A percentile compares a stretch with the other conserved stretches of the same genome.
Conservation (phyloP, 768 basidiomycete genomes). For the Tulasnella sp. region DNA sequence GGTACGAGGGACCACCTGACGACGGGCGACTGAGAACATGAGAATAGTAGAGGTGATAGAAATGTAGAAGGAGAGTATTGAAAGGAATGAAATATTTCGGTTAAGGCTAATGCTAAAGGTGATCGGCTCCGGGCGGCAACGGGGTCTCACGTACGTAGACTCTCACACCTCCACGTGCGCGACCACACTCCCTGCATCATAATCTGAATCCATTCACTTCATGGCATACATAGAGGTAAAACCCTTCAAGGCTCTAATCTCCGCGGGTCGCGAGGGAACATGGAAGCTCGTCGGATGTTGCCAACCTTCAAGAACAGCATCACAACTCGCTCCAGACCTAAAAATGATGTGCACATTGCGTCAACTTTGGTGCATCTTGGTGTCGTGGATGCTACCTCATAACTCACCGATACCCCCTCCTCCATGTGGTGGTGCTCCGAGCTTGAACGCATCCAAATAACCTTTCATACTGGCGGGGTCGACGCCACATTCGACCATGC, state of each 20-base stretch:
- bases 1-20: neutral
- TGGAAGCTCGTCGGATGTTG: constrained; percentile 83
- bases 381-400: neutral
- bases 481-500: constrained; percentile 80
- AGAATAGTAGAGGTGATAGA: neutral
- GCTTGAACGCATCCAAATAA: constrained; percentile 88
- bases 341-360: neutral
- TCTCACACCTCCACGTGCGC: too few species aligned
- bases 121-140: too few species aligned
- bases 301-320: constrained; percentile 97
- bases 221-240: too few species aligned
- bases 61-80: neutral
- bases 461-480: constrained; percentile 86
- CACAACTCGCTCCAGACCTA: constrained; percentile 77
- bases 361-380: neutral
- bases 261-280: constrained; percentile 98
- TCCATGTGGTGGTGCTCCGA: constrained; percentile 93
- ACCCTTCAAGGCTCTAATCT: constrained; percentile 67
- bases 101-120: too few species aligned
- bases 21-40: constrained; percentile 4
- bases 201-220: too few species aligned
- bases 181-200: too few species aligned
- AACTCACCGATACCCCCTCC: constrained; percentile 78
- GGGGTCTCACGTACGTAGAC: too few species aligned
- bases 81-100: neutral